Evolutionary conservation across 2,329 filamentous ascomycete species (phyloP).

Genomic region (Fusarium nurragi): DNA sequence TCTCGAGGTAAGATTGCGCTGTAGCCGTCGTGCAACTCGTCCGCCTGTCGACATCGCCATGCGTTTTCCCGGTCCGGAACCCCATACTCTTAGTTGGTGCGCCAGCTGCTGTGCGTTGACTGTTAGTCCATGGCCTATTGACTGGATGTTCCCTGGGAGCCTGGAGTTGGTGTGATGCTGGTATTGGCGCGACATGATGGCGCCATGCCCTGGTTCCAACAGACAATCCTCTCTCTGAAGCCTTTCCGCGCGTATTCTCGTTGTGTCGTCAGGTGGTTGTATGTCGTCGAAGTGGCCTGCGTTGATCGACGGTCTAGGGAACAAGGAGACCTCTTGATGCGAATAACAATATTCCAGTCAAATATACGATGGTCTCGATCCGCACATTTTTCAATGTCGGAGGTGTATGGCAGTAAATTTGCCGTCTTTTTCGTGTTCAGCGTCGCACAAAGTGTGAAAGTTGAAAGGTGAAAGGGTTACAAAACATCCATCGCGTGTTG

Average conservation of each 20-base stretch:
- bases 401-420: not conserved
- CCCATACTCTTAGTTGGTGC: constrained; percentile 53
- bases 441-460: not conserved
- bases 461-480: constrained; percentile 2
- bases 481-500: constrained; percentile 17
- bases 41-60: constrained; percentile 47
- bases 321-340: constrained; percentile 33
- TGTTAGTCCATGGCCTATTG: constrained; percentile 38
- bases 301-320: constrained; percentile 28
- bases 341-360: constrained; percentile 8
- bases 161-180: constrained; percentile 29
- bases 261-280: not conserved
- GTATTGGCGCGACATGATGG: constrained; percentile 44
- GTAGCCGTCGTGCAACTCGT: constrained; percentile 43
- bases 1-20: constrained; percentile 58
- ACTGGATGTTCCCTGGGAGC: constrained; percentile 32
- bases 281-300: not conserved
- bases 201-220: constrained; percentile 43
- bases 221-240: not conserved
- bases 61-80: constrained; percentile 53
- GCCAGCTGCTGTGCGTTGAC: constrained; percentile 38
- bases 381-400: not conserved
- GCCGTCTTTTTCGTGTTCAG: not conserved
- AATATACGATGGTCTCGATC: not conserved
- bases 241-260: not conserved